Percentiles rank a stretch among this genome's conserved stretches.
phyloP scores from a whole-genome alignment of 192 early-diverging fungal species.

The Helicostylum pulchrum region DNA sequence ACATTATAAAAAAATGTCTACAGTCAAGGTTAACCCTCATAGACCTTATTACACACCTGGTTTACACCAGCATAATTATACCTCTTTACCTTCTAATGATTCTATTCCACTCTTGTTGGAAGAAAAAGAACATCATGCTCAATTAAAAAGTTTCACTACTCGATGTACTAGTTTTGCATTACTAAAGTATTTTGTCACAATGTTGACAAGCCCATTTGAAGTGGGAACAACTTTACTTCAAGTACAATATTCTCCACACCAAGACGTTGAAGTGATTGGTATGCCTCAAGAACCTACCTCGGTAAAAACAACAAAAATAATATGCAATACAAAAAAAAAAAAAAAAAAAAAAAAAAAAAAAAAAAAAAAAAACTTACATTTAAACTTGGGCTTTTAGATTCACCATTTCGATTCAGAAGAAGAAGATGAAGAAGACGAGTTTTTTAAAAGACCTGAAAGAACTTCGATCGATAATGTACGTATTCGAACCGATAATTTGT shows the following conservation, averaged over 20 bases:
- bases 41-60: slow-evolving; percentile 35
- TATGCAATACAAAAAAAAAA: too few species aligned
- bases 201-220: slow-evolving; percentile 57
- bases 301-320: too few species aligned
- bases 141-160: slow-evolving; percentile 19
- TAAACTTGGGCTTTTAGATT: not conserved
- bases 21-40: slow-evolving; percentile 21
- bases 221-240: slow-evolving; percentile 63
- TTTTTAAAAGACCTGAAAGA: slow-evolving; percentile 11
- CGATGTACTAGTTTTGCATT: slow-evolving; percentile 48
- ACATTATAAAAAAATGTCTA: slow-evolving; percentile 5
- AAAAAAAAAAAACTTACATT: too few species aligned
- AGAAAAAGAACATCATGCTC: not conserved
- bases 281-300: slow-evolving; percentile 23
- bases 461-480: slow-evolving; percentile 7
- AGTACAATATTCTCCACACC: slow-evolving; percentile 54
- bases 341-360: too few species aligned
- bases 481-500: slow-evolving; percentile 22
- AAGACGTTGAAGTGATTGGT: slow-evolving; percentile 41
- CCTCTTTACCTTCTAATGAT: slow-evolving; percentile 30
- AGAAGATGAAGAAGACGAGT: slow-evolving; percentile 26
- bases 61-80: slow-evolving; percentile 29
- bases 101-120: slow-evolving; percentile 6
- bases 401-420: slow-evolving; percentile 14
- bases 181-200: slow-evolving; percentile 50